phyloP scores from a whole-genome alignment of 2,329 filamentous ascomycete species.

The Talaromyces sp. region DNA sequence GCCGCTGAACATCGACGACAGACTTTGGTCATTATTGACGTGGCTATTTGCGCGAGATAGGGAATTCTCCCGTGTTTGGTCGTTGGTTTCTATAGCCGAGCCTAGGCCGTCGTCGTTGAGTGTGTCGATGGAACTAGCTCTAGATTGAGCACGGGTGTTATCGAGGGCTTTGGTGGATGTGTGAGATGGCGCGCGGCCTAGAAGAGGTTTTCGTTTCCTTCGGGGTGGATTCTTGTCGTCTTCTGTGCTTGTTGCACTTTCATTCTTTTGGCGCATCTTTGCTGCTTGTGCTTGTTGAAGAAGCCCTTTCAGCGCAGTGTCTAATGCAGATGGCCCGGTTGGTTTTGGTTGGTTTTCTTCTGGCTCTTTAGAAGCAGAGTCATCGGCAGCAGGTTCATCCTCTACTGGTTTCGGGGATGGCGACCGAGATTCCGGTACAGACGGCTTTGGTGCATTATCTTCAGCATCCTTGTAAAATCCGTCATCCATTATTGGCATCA shows the following conservation, averaged over 20 bases:
- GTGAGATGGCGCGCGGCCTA: constrained; percentile 47
- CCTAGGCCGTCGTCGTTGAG: constrained; percentile 49
- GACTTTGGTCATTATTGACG: constrained; percentile 27
- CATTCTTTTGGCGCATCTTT: constrained; percentile 31
- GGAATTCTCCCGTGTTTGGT: constrained; percentile 23
- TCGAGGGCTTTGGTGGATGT: constrained; percentile 34
- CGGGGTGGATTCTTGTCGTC: constrained; percentile 25
- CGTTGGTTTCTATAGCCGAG: constrained; percentile 36
- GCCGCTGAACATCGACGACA: constrained; percentile 36
- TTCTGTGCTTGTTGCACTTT: constrained; percentile 20
- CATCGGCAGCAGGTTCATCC: constrained; percentile 8
- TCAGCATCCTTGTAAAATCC: constrained; percentile 23
- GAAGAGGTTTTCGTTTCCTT: constrained; percentile 39
- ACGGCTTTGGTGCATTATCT: constrained; percentile 19
- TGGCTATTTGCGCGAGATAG: constrained; percentile 29
- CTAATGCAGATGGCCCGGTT: constrained; percentile 33
- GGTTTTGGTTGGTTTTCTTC: constrained; percentile 20
- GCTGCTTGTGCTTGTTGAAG: constrained; percentile 43
- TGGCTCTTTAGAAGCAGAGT: constrained; percentile 14
- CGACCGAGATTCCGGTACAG: constrained; percentile 26
- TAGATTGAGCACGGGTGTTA: constrained; percentile 34
- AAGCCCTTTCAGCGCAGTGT: constrained; percentile 44
- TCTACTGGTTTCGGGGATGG: constrained; percentile 23
- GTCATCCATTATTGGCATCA: constrained; percentile 18
- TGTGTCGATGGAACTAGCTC: constrained; percentile 55